These are phyloP conservation scores for Leccinum arenicola DNA, from an alignment of 768 basidiomycete species.

Conservation along the genomic window DNA sequence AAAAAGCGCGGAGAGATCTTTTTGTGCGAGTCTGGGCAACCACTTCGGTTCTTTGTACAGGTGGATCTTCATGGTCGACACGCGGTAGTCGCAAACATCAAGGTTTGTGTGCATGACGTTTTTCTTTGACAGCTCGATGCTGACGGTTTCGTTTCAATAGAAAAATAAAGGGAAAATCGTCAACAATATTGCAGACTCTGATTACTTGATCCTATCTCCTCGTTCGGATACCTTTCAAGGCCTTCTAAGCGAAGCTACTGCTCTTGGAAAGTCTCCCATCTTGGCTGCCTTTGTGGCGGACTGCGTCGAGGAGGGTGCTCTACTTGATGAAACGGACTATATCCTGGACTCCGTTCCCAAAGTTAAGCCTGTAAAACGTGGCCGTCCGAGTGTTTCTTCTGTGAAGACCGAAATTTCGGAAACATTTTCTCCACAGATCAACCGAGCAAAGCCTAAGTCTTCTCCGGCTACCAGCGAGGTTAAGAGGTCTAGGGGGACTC, in stretches of 20 bases:
- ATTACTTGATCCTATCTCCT: slow-evolving; percentile 57
- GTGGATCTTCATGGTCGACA: slow-evolving; percentile 59
- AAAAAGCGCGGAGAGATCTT: slow-evolving; percentile 41
- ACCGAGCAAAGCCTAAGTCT: slow-evolving; percentile 4
- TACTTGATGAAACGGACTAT: slow-evolving; percentile 48
- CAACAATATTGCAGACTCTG: slow-evolving; percentile 50
- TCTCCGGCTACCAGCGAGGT: slow-evolving; percentile 4
- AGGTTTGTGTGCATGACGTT: slow-evolving; percentile 40
- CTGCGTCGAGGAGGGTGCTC: slow-evolving; percentile 40
- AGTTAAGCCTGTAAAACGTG: slow-evolving; percentile 22
- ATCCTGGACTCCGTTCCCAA: slow-evolving; percentile 34
- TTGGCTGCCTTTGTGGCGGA: slow-evolving; percentile 51
- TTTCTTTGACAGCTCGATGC: neutral
- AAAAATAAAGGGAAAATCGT: slow-evolving; percentile 64
- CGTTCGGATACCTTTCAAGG: slow-evolving; percentile 50
- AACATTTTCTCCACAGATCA: slow-evolving; percentile 1
- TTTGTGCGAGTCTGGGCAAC: slow-evolving; percentile 37
- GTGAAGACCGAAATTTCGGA: slow-evolving; percentile 13
- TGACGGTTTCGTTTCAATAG: slow-evolving; percentile 33
- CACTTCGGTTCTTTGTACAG: slow-evolving; percentile 62
- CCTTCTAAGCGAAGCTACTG: slow-evolving; percentile 38
- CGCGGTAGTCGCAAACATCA: slow-evolving; percentile 51
- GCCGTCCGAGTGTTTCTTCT: slow-evolving; percentile 19
- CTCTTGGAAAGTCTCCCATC: slow-evolving; percentile 45
- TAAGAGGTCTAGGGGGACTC: slow-evolving; percentile 3